phyloP scores from a whole-genome alignment of 805 yeast species.

The Saccharomycopsis sp. region DNA sequence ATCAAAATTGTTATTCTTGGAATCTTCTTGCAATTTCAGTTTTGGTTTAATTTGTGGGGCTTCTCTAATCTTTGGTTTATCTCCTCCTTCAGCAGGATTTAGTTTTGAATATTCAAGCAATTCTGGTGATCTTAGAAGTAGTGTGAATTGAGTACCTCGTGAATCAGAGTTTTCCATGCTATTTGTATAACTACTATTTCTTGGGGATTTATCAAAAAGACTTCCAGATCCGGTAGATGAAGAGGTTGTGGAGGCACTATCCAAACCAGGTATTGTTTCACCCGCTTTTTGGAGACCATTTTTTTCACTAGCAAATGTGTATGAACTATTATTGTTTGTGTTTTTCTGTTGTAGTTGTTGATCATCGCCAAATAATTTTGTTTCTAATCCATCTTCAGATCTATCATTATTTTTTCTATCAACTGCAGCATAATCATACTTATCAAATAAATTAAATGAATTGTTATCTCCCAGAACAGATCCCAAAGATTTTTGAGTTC shows the following conservation, averaged over 20 bases:
- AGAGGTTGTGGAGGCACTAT: no score
- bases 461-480: conserved; percentile 1
- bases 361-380: conserved; percentile 4
- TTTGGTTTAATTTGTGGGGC: conserved; percentile 13
- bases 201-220: not conserved
- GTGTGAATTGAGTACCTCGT: conserved; percentile 11
- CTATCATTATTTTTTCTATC: conserved; percentile 13
- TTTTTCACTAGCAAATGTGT: not conserved
- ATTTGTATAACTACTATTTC: not conserved
- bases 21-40: not conserved
- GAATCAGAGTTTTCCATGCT: not conserved
- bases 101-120: conserved; percentile 2
- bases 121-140: conserved; percentile 15
- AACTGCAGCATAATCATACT: conserved; percentile 10
- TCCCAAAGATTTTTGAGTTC: not conserved
- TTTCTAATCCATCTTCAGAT: conserved; percentile 6
- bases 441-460: conserved; percentile 12
- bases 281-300: not conserved
- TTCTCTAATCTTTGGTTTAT: conserved; percentile 7
- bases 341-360: no score
- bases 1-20: not conserved
- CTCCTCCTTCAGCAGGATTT: not conserved
- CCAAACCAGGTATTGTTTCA: not conserved
- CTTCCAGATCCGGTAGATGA: not conserved
- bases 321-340: not conserved